Conservation (phyloP, 2,329 filamentous ascomycete genomes). For the Penicillium aurantiogriseum region DNA sequence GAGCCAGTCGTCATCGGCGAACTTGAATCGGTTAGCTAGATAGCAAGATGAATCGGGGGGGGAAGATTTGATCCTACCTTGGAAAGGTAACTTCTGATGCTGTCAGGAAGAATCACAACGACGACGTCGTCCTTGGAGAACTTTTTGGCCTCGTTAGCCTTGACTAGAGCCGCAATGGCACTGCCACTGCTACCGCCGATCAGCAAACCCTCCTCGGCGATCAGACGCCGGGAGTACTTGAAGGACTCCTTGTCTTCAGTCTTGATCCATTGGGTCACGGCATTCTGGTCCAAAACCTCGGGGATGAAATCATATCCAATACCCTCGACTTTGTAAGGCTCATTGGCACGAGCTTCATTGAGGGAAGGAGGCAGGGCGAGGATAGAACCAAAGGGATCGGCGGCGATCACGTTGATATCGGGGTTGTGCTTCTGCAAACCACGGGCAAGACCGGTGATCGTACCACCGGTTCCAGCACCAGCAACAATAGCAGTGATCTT, state of each 20-base stretch:
- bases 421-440: slow-evolving; percentile 85
- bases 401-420: slow-evolving; percentile 83
- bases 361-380: slow-evolving; percentile 76
- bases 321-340: slow-evolving; percentile 94
- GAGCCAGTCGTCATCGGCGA: slow-evolving; percentile 98
- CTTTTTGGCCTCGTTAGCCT: slow-evolving; percentile 72
- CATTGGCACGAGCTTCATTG: slow-evolving; percentile 77
- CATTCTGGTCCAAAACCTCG: slow-evolving; percentile 77
- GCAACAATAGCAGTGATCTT: slow-evolving; percentile 81
- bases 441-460: slow-evolving; percentile 82
- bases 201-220: slow-evolving; percentile 89
- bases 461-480: slow-evolving; percentile 78
- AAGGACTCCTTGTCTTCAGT: slow-evolving; percentile 92
- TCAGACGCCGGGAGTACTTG: slow-evolving; percentile 81
- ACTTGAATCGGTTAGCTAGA: slow-evolving; percentile 47
- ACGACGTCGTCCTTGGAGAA: slow-evolving; percentile 81
- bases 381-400: slow-evolving; percentile 89
- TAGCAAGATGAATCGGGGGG: background rate
- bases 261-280: slow-evolving; percentile 96
- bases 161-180: slow-evolving; percentile 77
- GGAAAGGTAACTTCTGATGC: slow-evolving; percentile 93
- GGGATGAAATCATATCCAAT: slow-evolving; percentile 99
- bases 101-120: slow-evolving; percentile 89
- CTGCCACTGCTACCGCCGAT: slow-evolving; percentile 93
- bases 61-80: slow-evolving; percentile 55